Percentiles rank a stretch among this genome's conserved stretches.
phyloP scores from a whole-genome alignment of 805 yeast genomes.

The Schwanniomyces yamadae region DNA sequence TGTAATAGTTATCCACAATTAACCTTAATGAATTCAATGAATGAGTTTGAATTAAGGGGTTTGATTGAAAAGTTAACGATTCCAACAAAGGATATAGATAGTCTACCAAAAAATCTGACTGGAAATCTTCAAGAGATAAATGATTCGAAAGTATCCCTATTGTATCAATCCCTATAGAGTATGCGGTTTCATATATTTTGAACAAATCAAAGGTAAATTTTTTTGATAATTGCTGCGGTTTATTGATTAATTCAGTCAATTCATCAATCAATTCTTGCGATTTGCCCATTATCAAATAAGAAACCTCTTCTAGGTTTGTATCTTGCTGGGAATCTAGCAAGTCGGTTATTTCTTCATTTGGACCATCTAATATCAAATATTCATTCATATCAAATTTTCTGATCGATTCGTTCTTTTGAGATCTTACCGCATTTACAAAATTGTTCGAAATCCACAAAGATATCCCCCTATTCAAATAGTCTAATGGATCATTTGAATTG shows the following conservation, averaged over 20 bases:
- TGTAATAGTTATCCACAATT: constrained; percentile 43
- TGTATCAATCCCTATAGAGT: constrained; percentile 45
- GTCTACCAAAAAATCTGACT: constrained; percentile 61
- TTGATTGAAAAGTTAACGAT: constrained; percentile 56
- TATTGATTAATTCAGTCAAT: constrained; percentile 16
- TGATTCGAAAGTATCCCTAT: constrained; percentile 31
- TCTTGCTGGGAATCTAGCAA: constrained; percentile 8
- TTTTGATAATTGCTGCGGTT: constrained; percentile 4
- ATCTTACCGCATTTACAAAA: constrained; percentile 7
- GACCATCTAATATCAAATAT: constrained; percentile 26
- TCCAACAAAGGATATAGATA: constrained; percentile 72
- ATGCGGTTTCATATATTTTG: constrained; percentile 23
- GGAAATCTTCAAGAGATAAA: constrained; percentile 30
- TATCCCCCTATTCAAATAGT: constrained; percentile 11
- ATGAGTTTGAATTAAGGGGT: constrained; percentile 50
- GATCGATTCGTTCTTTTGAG: constrained; percentile 15
- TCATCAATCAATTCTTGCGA: constrained; percentile 45
- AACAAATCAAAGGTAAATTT: constrained; percentile 6
- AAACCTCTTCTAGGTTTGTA: constrained; percentile 20
- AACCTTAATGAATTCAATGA: constrained; percentile 53
- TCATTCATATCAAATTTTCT: constrained; percentile 13
- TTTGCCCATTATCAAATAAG: constrained; percentile 29
- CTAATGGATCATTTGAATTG: constrained; percentile 3
- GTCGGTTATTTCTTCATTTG: constrained; percentile 12
- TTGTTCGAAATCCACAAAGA: constrained; percentile 35